Evolutionary conservation across 257 asterid genomes (phyloP), one percentile per base, ranked within the genome.

Genomic region (Rauvolfia tetraphylla): DNA sequence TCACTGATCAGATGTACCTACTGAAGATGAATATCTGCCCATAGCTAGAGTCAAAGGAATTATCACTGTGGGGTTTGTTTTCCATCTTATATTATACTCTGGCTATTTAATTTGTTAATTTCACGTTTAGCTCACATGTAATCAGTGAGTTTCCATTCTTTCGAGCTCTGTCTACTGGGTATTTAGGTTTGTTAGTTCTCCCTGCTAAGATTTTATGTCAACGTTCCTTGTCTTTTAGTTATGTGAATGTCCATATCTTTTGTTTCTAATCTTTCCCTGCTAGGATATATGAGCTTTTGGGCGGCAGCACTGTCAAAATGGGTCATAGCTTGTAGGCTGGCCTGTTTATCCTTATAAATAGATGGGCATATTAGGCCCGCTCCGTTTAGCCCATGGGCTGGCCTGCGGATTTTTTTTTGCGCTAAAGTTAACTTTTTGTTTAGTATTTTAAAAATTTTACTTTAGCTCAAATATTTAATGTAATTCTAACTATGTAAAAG

Each of bases 1-100:
- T 83, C 98, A 93, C 76, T 93, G 98, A 97, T 86, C 96, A 62
- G 96, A 89, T 66, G 85, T 93, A 68, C 81, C 87, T 48, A 81
- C 75, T 67, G 91, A 90, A 83, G 93, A 93, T 81, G 96, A 93
- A 62, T 93, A 90, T 84, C 61, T 83, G 79, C 93, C 97, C 36
- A 78, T 87, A 84, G 92, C 98, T 75, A 76, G 76, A 79, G 88
- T 81, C 51, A 81, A 81, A 49, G 98, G 98, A 84, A 84, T 84
- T 62, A 89, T 91, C 75, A 71, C 68, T 78, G 80, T 78, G 79
- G 80, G 98, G 98, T 93, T 82, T 67, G 92, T 83, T 72, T 46
- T 79, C 33, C 77, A 68, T 57, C 51, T 71, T 71, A 38, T 54
- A 42, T 72, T 36, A 51, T 54, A 4, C 59, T 83, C 29, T 59